Evolutionary conservation across 371 early-diverging fungal genomes (phyloP), one percentile per base, ranked within the genome.

Genomic region (Rhizomucor pusillus): DNA sequence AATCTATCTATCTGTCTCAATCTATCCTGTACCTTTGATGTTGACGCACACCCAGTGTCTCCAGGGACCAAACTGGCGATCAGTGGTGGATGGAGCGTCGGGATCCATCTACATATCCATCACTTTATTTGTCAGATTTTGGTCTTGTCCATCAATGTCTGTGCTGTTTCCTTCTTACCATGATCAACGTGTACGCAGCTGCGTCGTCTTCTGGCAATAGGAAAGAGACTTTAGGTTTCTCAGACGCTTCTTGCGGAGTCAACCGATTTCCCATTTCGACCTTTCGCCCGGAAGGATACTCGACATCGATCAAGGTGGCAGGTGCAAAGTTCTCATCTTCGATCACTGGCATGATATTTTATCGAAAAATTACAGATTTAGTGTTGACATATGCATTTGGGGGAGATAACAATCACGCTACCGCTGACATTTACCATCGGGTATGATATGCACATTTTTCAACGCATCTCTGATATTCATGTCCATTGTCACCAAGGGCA

Each of bases 41-140:
- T 88, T 85, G 16, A 69, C 65, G 23, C 76, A 64, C 7, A 85
- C 63, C 86, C 86, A 88, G 53, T 88, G 88, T 34, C 88, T 79
- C 62, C 72, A 85, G 34, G 84, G 80, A 9, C 80, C 72, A 45
- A 56, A 66, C 19, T 62, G 73, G 25, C 78, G 85, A 43, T 85
- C 65, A 0, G 60, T 62, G 25, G 77, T 75, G 25, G 74, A 69
- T 12, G 88, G 88, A 16, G 85, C 88, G 71, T 88, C 88, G 9
- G 85, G 86, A 62, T 88, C 86, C 7, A 73, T 62, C 84, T 45
- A 47, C 3, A 34, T 18, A 6, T n/a, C n/a, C n/a, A n/a, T n/a
- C n/a, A n/a, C n/a, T n/a, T n/a, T n/a, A n/a, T n/a, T n/a, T n/a
- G n/a, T n/a, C n/a, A n/a, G n/a, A n/a, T n/a, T n/a, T n/a, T n/a